Conservation (phyloP, 1,284 basidiomycete genomes). For the Sutorius eximius region DNA sequence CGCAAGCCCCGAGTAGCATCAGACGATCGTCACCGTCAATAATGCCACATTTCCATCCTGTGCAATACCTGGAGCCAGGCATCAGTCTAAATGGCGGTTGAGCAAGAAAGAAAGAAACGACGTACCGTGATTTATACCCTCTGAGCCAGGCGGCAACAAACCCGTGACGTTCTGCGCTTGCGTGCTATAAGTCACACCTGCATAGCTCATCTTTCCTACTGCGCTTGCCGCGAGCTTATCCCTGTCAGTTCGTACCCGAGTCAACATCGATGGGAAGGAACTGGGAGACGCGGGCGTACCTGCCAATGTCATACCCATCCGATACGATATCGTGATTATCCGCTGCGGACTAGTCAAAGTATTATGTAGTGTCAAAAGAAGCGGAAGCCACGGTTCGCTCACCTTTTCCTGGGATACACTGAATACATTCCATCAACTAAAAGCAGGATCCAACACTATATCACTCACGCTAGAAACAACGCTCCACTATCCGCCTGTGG, state of each 20-base stretch:
- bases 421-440: background rate
- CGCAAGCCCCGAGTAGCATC: background rate
- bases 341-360: conserved; percentile 32
- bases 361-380: background rate
- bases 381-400: background rate
- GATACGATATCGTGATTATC: conserved; percentile 52
- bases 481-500: conserved; percentile 54
- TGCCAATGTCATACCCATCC: conserved; percentile 57
- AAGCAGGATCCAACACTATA: background rate
- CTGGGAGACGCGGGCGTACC: conserved; percentile 21
- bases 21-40: conserved; percentile 45
- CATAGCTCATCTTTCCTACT: conserved; percentile 42
- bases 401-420: conserved; percentile 66
- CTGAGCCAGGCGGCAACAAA: conserved; percentile 18
- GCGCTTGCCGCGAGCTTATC: conserved; percentile 47
- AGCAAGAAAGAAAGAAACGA: background rate
- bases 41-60: conserved; percentile 47
- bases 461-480: conserved; percentile 61
- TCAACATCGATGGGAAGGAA: background rate
- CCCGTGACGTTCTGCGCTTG: conserved; percentile 39
- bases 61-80: conserved; percentile 39
- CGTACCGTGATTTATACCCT: conserved; percentile 27
- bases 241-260: conserved; percentile 25
- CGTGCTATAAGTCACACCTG: conserved; percentile 51
- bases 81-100: background rate